Base-by-base conservation (phyloP, 176 grass and related monocot genomes). In the Pharus latifolius region DNA sequence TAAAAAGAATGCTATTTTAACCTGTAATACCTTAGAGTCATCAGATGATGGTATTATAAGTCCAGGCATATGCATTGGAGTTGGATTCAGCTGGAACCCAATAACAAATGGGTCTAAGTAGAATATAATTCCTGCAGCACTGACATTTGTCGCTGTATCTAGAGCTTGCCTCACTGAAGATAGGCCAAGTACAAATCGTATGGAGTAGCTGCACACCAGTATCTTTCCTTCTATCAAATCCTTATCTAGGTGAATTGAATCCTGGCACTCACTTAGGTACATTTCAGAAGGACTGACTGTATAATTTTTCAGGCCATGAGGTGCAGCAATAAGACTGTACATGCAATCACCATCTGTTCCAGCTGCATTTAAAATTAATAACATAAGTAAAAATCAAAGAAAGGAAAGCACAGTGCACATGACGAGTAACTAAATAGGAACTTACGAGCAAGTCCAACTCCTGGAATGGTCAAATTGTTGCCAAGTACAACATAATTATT, bases 71-170 rank as follows among this genome's bases (percentile, higher is more conserved):
- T 9, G 44, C 95, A 99, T 99, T 34, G 95, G 95, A 81, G 90
- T 99, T 68, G 95, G 95, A 54, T 99, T 99, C 65, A 99, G 64
- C 64, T 99, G 95, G 67, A 99, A 99, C 37, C 95, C 95, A 69
- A 99, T 79, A 77, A 99, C 90, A 82, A 84, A 99, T 65, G 95
- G 95, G 65, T 94, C 95, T 69, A 99, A 85, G 63, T 99, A 99
- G 79, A 99, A 99, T 82, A 99, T 75, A 79, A 99, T 63, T 83
- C 84, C 95, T 19, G 75, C 60, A 22, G 95, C 84, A 3, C 95
- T 99, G 64, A 84, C 87, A 81, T 94, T 94, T 42, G 79, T 83
- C 5, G 84, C 95, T 20, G 95, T 94, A 82, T 91, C 70, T 75
- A 99, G 73, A 70, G 95, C 84, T 91, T 91, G 90, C 77, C 91